phyloP scores from a whole-genome alignment of 257 asterid genomes.

The Nicotiana tabacum region DNA sequence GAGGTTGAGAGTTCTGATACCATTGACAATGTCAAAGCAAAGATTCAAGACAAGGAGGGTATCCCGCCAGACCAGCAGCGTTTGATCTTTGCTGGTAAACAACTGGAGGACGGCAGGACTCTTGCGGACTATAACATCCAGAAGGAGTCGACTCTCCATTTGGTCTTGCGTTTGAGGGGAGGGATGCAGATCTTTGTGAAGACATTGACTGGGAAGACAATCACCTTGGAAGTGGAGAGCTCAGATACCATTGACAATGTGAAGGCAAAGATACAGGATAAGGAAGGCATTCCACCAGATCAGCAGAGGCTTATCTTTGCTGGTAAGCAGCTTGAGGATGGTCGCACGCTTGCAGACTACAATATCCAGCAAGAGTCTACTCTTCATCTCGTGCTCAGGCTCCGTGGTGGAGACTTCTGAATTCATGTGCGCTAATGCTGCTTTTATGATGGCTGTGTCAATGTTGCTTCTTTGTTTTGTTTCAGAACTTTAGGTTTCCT shows the following conservation, averaged over 20 bases:
- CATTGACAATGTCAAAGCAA: not conserved
- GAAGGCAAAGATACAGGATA: slow-evolving; percentile 1
- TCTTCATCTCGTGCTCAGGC: slow-evolving; percentile 7
- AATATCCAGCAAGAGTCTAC: slow-evolving; percentile 1
- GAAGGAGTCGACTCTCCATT: not conserved
- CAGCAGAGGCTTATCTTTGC: slow-evolving; percentile 4
- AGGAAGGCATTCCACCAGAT: slow-evolving; percentile 9
- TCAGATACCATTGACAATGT: slow-evolving; percentile 1
- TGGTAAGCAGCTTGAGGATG: slow-evolving; percentile 8
- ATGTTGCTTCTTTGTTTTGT: not conserved
- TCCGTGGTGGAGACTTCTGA: not conserved
- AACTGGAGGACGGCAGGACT: not conserved
- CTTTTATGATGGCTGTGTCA: not conserved
- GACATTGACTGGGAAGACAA: not conserved
- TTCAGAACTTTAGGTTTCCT: not conserved
- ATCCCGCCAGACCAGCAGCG: not conserved
- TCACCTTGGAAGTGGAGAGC: not conserved
- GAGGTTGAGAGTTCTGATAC: not conserved
- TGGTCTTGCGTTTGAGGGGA: not conserved
- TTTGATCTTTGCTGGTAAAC: not conserved
- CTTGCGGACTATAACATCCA: not conserved
- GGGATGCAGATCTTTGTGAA: slow-evolving; percentile 6
- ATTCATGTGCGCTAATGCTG: not conserved
- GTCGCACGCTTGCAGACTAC: slow-evolving; percentile 5
- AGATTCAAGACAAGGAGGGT: not conserved